Percentiles rank a stretch among this genome's conserved stretches.
Evolutionary conservation across 2,329 filamentous ascomycete genomes (phyloP).

Genomic region (Fusarium sp.): DNA sequence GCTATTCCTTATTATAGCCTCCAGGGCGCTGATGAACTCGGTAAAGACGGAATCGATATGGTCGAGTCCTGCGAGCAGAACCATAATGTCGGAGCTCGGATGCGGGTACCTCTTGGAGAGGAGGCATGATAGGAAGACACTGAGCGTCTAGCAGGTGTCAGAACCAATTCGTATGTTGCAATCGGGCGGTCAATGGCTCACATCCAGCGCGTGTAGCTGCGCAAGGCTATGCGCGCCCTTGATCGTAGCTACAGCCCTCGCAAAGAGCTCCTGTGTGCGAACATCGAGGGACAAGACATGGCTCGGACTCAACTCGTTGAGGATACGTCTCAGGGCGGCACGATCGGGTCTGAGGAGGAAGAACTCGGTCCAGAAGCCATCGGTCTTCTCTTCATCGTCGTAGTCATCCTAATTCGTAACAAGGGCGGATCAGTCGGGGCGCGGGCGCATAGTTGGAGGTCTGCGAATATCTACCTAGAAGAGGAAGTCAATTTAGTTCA

Average conservation of each 20-base stretch:
- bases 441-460: slow-evolving; percentile 29
- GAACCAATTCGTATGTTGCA: slow-evolving; percentile 52
- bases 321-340: slow-evolving; percentile 72
- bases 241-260: slow-evolving; percentile 76
- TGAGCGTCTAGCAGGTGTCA: slow-evolving; percentile 75
- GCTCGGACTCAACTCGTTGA: slow-evolving; percentile 78
- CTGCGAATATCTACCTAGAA: slow-evolving; percentile 46
- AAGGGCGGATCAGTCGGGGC: slow-evolving; percentile 47
- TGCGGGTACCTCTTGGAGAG: slow-evolving; percentile 93
- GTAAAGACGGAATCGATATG: slow-evolving; percentile 88
- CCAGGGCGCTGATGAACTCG: slow-evolving; percentile 86
- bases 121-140: slow-evolving; percentile 84
- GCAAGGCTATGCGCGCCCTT: slow-evolving; percentile 70
- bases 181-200: slow-evolving; percentile 58
- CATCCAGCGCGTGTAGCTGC: slow-evolving; percentile 86
- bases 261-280: slow-evolving; percentile 83
- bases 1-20: slow-evolving; percentile 84
- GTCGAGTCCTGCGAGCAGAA: slow-evolving; percentile 88
- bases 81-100: slow-evolving; percentile 93
- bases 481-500: slow-evolving; percentile 34
- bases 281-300: slow-evolving; percentile 82
- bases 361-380: slow-evolving; percentile 97
- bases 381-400: slow-evolving; percentile 76
- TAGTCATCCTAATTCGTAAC: slow-evolving; percentile 66
- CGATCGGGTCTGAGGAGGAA: slow-evolving; percentile 89